phyloP scores from a whole-genome alignment of 208 protist species.

The Leishmania turanica region DNA sequence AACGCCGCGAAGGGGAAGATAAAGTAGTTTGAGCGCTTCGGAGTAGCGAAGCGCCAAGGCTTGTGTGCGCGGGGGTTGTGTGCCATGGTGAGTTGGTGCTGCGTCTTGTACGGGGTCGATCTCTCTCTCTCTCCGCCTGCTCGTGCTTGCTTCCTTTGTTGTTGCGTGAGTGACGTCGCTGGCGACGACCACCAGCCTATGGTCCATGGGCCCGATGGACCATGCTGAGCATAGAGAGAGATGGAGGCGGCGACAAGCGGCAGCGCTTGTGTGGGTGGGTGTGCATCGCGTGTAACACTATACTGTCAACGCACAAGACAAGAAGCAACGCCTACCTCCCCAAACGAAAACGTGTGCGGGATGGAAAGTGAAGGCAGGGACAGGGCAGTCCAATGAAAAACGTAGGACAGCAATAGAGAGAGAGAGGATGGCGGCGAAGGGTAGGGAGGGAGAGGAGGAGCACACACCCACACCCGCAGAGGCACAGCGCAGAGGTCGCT shows the following conservation, averaged over 20 bases:
- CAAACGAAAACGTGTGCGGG: no score
- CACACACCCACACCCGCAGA: neutral
- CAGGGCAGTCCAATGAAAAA: neutral
- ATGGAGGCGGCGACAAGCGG: neutral
- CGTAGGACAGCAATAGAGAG: neutral
- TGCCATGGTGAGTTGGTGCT: neutral
- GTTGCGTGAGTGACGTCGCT: neutral
- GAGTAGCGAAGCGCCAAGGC: neutral
- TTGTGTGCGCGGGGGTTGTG: neutral
- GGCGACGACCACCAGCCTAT: neutral
- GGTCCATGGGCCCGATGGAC: neutral
- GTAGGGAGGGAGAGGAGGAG: neutral
- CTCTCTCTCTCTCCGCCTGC: neutral
- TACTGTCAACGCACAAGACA: neutral
- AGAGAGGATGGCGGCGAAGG: neutral
- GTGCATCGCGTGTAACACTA: neutral
- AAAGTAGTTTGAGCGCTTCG: conserved; percentile 8
- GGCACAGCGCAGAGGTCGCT: neutral
- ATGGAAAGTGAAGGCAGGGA: neutral
- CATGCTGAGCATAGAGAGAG: neutral
- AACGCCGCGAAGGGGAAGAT: conserved; percentile 50
- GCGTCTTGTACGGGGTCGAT: neutral
- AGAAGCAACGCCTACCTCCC: neutral
- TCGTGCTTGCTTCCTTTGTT: neutral
- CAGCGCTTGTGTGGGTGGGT: neutral